A percentile compares a stretch with the other conserved stretches of the same genome.
Evolutionary conservation across 2,329 filamentous ascomycete genomes (phyloP).

Genomic region (Trichoderma aggressivum): DNA sequence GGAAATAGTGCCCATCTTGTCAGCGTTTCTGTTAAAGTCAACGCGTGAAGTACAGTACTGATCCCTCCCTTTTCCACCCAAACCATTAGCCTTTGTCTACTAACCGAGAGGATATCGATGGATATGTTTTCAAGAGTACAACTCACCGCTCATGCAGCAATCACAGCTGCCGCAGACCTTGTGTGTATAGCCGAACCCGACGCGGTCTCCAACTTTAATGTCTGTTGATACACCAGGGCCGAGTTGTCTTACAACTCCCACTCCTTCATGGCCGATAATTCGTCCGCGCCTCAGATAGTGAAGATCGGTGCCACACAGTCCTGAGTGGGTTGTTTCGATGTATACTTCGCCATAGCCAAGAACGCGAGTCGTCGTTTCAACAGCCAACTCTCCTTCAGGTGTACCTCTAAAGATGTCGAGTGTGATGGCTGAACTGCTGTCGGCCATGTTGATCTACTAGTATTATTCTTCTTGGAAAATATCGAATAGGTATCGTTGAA

Average conservation of each 20-base stretch:
- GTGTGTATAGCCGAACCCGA: not conserved
- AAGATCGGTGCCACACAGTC: not conserved
- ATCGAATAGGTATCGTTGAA: not conserved
- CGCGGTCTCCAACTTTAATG: not conserved
- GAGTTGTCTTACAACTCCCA: not conserved
- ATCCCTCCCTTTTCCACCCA: not conserved
- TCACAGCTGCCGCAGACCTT: slow-evolving; percentile 2
- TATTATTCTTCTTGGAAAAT: not conserved
- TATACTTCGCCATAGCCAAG: not conserved
- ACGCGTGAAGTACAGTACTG: not conserved
- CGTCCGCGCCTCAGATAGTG: not conserved
- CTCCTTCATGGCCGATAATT: not conserved
- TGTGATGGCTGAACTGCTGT: not conserved
- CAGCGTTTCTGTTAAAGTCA: not conserved
- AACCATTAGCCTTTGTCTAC: not conserved
- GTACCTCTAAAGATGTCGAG: not conserved
- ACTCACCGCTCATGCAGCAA: not conserved
- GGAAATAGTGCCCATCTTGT: not conserved
- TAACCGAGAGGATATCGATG: not conserved
- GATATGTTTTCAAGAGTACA: not conserved
- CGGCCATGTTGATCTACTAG: not conserved
- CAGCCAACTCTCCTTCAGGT: not conserved
- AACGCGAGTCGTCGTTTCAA: not conserved
- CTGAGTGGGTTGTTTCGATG: not conserved
- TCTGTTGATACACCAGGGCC: not conserved